Base-by-base conservation (phyloP, 2,329 filamentous ascomycete species). In the Delphinella strobiligena region DNA sequence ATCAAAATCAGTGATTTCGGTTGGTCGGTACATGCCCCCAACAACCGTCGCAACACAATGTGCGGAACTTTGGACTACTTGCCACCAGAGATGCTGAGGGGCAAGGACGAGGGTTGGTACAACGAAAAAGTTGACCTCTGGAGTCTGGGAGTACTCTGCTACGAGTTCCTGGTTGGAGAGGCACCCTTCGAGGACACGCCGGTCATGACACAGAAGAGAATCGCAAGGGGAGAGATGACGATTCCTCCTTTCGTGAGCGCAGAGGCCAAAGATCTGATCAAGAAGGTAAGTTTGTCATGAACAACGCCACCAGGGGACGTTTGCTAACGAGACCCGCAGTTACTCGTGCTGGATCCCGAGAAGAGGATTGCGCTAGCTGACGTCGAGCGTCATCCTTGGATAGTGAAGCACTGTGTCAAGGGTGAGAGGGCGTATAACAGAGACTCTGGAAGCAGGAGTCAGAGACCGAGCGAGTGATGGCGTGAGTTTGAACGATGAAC, bases 361-460 rank as follows among this genome's bases (percentile, higher is more conserved):
- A 46, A 48, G 42, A 38, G 46, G 36, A 37, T 46, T 8, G 39
- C 46, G n/a, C 39, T 48, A 12, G 22, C 41, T 10, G 43, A 46
- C 19, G 46, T 48, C 10, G 40, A 48, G 36, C 42, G 43, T 19
- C 46, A 48, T 37, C 46, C 44, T 38, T 48, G 46, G 46, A 47
- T 48, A 35, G 38, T 48, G 34, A 48, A 48, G 35, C 46, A 48
- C 43, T 45, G 45, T 31, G 43, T 47, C 17, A 71, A 69, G 51
- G 64, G 68, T 18, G 66, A 69, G 45, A 53, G 60, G 47, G 55
- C 55, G 15, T 52, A 59, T 35, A 61, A 69, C 47, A 55, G 68
- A 42, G 61, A 50, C 45, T 67, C 64, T 38, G 51, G 47, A 16
- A 49, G 48, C 31, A 49, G 47, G 19, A 51, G 47, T 38, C 48